phyloP scores from a whole-genome alignment of 1,139 yeast species.

The Blastobotrys serpentis region DNA sequence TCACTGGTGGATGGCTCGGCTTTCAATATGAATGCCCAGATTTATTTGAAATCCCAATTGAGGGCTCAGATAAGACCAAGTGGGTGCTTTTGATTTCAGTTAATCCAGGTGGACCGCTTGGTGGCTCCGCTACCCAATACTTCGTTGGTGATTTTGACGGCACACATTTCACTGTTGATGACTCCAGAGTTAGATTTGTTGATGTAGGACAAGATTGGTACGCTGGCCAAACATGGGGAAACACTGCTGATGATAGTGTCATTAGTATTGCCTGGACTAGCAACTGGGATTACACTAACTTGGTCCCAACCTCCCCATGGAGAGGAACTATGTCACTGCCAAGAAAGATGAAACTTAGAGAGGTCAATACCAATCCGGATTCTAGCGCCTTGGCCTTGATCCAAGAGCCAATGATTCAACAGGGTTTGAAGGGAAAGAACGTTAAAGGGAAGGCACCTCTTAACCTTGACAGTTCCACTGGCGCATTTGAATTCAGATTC shows the following conservation, averaged over 20 bases:
- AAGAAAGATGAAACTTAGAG: constrained; percentile 34
- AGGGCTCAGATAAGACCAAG: constrained; percentile 22
- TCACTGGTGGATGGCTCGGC: constrained; percentile 38
- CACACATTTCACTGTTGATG: constrained; percentile 35
- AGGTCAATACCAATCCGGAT: constrained; percentile 31
- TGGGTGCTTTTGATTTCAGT: constrained; percentile 32
- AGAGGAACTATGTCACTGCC: constrained; percentile 39
- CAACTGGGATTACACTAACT: constrained; percentile 42
- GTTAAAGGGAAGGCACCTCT: constrained; percentile 20
- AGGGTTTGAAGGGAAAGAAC: constrained; percentile 2
- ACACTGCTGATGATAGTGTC: constrained; percentile 29
- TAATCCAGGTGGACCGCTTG: constrained; percentile 51
- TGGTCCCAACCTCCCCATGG: constrained; percentile 39
- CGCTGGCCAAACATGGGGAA: constrained; percentile 41
- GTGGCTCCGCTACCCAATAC: constrained; percentile 43
- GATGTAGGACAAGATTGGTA: constrained; percentile 49
- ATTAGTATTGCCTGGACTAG: constrained; percentile 44
- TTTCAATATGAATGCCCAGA: constrained; percentile 57
- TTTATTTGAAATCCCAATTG: constrained; percentile 40
- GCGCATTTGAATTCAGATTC: constrained; percentile 7
- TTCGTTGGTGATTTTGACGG: constrained; percentile 45
- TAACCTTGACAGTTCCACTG: background rate
- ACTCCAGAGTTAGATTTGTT: constrained; percentile 31
- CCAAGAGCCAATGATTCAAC: constrained; percentile 20
- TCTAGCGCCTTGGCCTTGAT: constrained; percentile 27